Base-by-base conservation (phyloP, 352 stramenopile genomes). In the Phytophthora podocarpi region DNA sequence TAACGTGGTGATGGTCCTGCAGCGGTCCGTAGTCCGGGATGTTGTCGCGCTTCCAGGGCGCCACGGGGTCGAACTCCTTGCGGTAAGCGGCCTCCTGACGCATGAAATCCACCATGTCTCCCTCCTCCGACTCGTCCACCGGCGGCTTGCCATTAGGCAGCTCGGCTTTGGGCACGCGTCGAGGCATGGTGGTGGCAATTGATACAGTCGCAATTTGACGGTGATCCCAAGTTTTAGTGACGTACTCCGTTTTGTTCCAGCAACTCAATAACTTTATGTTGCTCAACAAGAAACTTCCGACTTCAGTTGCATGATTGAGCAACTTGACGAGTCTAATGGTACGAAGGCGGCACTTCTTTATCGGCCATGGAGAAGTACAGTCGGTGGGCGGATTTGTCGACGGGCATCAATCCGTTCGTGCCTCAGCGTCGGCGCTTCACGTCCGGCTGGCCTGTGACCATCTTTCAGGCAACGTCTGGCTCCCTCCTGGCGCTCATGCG, bases 341-440 rank as follows among this genome's bases (percentile, higher is more conserved):
- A n/a, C n/a, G n/a, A n/a, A n/a, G n/a, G n/a, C n/a, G n/a, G n/a
- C 18, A 40, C 8, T 11, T 23, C 34, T 23, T 40, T 5, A 40
- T 23, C 34, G 23, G 32, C 5, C 7, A 95, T 95, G 86, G 86
- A 95, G 67, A 95, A 95, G 68, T 95, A 89, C 73, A 91, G 72
- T 49, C 80, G 86, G 31, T 95, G 86, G 86, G 79, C 83, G 62
- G 86, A 95, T 43, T 74, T 93, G 67, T 87, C 79, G 55, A 95
- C 86, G 56, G 86, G 86, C 24, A 89, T 92, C 59, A 95, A 95
- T 67, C 86, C 86, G 59, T 95, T 95, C 71, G 86, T 95, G 56
- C 84, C 84, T 48, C 78, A 89, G 66, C 76, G 83, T 59, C 76
- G 81, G 66, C 79, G 76, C 2, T 72, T 89, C 23, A 74, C 74